phyloP scores from a whole-genome alignment of 352 stramenopile species.

The Pythium coloratum region DNA sequence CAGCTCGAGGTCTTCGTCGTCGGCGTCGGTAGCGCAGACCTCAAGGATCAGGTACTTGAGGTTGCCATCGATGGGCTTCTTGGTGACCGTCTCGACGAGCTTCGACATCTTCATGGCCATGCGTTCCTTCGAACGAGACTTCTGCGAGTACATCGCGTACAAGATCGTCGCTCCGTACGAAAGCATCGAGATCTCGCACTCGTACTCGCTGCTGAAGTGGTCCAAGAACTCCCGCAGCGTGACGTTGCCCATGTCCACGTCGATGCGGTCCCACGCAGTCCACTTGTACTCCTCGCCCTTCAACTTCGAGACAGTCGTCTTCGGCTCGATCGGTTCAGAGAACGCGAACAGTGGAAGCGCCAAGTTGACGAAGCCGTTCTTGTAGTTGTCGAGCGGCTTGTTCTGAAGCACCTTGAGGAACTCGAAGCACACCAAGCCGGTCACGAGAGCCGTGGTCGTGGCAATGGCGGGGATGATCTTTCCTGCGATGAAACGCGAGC shows the following conservation, averaged over 20 bases:
- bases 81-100: conserved; percentile 94
- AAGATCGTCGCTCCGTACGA: conserved; percentile 94
- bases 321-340: conserved; percentile 94
- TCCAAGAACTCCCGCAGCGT: conserved; percentile 96
- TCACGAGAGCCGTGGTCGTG: conserved; percentile 99
- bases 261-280: conserved; percentile 97
- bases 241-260: conserved; percentile 94
- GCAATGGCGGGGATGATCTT: conserved; percentile 99
- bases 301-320: conserved; percentile 91
- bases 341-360: conserved; percentile 98
- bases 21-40: conserved; percentile 95
- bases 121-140: conserved; percentile 90
- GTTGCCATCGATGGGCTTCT: conserved; percentile 93
- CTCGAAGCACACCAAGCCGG: conserved; percentile 98
- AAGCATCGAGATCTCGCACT: conserved; percentile 98
- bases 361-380: conserved; percentile 99
- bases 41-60: conserved; percentile 97
- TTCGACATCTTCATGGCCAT: conserved; percentile 97
- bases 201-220: conserved; percentile 95
- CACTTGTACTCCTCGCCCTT: conserved; percentile 96
- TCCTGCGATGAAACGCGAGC: conserved; percentile 98
- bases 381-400: conserved; percentile 94
- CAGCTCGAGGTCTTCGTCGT: conserved; percentile 96
- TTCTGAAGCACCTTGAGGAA: conserved; percentile 95
- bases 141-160: conserved; percentile 89